Conservation (phyloP, 331 rosid genomes). For the Cucumis variabilis region DNA sequence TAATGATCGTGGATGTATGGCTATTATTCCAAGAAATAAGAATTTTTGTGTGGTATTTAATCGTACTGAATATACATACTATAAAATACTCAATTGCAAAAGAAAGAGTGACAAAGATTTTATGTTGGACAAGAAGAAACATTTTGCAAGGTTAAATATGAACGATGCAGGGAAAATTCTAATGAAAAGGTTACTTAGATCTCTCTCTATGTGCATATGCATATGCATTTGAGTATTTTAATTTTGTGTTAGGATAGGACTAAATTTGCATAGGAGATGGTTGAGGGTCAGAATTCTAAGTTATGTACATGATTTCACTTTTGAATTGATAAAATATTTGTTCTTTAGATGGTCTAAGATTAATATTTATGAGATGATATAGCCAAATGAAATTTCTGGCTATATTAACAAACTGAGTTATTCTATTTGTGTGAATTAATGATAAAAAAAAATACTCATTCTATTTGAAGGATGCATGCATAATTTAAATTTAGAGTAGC, state of each 20-base stretch:
- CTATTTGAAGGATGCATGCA: too few species aligned
- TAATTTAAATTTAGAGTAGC: too few species aligned
- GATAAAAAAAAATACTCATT: too few species aligned
- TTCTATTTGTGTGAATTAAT: too few species aligned
- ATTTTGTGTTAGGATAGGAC: background rate
- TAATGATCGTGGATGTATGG: background rate
- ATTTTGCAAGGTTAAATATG: constrained; percentile 87
- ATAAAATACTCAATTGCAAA: constrained; percentile 94
- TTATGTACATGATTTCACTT: background rate
- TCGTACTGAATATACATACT: constrained; percentile 44
- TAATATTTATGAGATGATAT: background rate
- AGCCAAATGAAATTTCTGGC: background rate
- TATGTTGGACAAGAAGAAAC: constrained; percentile 84
- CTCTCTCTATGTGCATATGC: background rate
- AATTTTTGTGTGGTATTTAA: constrained; percentile 1
- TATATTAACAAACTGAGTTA: background rate
- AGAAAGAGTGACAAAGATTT: constrained; percentile 86
- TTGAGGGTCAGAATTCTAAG: background rate
- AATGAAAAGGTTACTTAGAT: constrained; percentile 62
- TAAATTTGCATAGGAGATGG: background rate
- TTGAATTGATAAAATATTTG: background rate
- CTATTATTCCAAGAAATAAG: background rate
- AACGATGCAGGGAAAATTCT: constrained; percentile 77
- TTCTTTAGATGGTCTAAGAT: background rate
- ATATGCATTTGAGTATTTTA: background rate